Base-by-base conservation (phyloP, 2,329 filamentous ascomycete species). In the Phaeomoniella chlamydospora region DNA sequence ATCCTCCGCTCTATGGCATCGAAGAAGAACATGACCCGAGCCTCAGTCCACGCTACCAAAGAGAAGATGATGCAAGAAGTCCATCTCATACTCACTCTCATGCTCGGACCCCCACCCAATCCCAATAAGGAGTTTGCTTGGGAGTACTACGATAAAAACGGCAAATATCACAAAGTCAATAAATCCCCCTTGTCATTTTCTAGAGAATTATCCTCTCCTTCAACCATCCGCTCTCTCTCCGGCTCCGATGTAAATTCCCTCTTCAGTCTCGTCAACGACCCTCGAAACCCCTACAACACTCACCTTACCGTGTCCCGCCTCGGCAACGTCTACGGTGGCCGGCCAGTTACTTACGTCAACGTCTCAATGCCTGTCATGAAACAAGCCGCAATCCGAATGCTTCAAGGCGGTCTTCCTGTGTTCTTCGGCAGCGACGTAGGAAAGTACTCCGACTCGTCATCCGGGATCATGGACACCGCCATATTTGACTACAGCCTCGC, bases 371-470 rank as follows among this genome's bases (percentile, higher is more conserved):
- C 56, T 2, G 68, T 71, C 0, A 75, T 93, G 45, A 92, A 92
- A 57, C 52, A 62, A 1, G 76, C 80, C 0, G 81, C 78, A 46
- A 73, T 92, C 34, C 65, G 71, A 18, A 90, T 86, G 82, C 71
- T 93, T 34, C 72, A 74, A 50, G 75, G 77, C 9, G 84, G 83
- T 1, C 60, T 83, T 4, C 85, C 86, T 6, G 72, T 93, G 35
- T 93, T 93, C 68, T 93, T 94, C 53, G 86, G 86, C 38, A 80
- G 73, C 35, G 86, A 94, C 49, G 85, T 93, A 0, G 85, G 84
- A 42, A 82, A 93, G 55, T 87, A 80, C 56, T 80, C 74, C 38
- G 77, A 87, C 51, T 63, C 61, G 0, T 48, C 47, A 1, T 66
- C 68, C 2, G 85, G 85, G 12, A 74, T 93, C 51, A 86, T 93